Conservation (phyloP, 2,329 filamentous ascomycete species). For the Bertia moriformis region DNA sequence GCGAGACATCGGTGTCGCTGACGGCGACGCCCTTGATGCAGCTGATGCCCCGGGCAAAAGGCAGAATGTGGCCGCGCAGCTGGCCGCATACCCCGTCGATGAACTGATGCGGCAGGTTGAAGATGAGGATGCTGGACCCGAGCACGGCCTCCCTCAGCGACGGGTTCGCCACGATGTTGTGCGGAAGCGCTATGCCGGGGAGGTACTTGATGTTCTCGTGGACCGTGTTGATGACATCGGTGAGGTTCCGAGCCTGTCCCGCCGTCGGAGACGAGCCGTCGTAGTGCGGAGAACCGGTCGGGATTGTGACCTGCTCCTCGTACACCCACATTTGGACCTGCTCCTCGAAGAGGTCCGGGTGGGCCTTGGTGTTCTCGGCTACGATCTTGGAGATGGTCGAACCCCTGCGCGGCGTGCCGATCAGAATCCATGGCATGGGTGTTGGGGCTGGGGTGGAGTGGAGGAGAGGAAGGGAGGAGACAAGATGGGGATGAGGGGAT, state of each 20-base stretch:
- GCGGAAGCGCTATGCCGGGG: constrained; percentile 68
- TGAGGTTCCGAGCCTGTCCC: constrained; percentile 69
- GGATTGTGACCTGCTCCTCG: constrained; percentile 72
- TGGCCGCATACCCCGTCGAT: constrained; percentile 75
- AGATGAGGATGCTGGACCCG: constrained; percentile 77
- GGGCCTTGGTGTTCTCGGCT: constrained; percentile 71
- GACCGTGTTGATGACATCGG: constrained; percentile 72
- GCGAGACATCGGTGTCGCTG: constrained; percentile 65
- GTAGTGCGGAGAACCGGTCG: constrained; percentile 61
- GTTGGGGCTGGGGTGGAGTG: not conserved
- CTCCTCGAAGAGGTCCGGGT: constrained; percentile 71
- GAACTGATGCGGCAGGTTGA: constrained; percentile 95
- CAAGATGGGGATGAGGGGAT: not conserved
- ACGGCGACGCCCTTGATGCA: constrained; percentile 98
- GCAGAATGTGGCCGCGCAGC: constrained; percentile 75
- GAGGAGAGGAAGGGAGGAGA: constrained; percentile 1
- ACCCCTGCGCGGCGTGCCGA: constrained; percentile 44
- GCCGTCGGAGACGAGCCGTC: constrained; percentile 38
- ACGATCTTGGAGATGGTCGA: constrained; percentile 95
- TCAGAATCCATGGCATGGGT: constrained; percentile 2
- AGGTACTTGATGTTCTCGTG: constrained; percentile 99
- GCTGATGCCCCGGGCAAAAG: constrained; percentile 82
- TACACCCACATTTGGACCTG: constrained; percentile 98
- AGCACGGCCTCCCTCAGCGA: constrained; percentile 67
- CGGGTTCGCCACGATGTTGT: constrained; percentile 73